phyloP scores from a whole-genome alignment of 1,284 basidiomycete species.

The Apiotrichum mycotoxinovorans region DNA sequence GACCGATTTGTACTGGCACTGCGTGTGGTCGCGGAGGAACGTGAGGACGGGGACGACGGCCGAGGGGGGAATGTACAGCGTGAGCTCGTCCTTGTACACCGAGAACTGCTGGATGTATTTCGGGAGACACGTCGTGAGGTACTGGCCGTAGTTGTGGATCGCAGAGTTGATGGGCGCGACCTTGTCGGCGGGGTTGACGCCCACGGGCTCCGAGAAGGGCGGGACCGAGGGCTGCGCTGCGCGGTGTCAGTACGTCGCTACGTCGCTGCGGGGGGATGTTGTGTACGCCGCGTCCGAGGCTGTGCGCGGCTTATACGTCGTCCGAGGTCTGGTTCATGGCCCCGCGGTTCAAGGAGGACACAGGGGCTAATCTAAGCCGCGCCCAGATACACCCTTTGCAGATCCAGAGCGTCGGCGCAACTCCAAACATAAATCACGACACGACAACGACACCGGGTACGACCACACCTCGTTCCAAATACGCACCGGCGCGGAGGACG shows the following conservation, averaged over 20 bases:
- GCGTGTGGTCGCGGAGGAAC: slow-evolving; percentile 93
- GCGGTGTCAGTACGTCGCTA: too few relatives aligned
- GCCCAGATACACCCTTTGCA: too few relatives aligned
- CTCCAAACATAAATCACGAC: too few relatives aligned
- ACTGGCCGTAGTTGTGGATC: slow-evolving; percentile 84
- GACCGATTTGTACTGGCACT: slow-evolving; percentile 88
- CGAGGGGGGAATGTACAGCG: slow-evolving; percentile 71
- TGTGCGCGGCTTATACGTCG: too few relatives aligned
- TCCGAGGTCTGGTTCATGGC: too few relatives aligned
- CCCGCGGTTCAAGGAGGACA: too few relatives aligned
- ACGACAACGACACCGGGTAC: too few relatives aligned
- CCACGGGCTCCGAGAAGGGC: slow-evolving; percentile 81
- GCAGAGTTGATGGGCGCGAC: slow-evolving; percentile 67
- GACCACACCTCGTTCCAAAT: too few relatives aligned
- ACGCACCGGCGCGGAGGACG: slow-evolving; percentile 29
- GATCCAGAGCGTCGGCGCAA: too few relatives aligned
- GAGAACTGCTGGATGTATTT: slow-evolving; percentile 97
- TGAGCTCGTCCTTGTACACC: slow-evolving; percentile 95
- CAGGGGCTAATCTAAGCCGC: too few relatives aligned
- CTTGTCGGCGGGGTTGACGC: slow-evolving; percentile 73
- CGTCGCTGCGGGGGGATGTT: neutral
- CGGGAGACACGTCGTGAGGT: slow-evolving; percentile 82
- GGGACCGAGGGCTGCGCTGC: slow-evolving; percentile 54
- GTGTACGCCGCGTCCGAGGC: too few relatives aligned
- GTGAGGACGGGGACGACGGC: slow-evolving; percentile 80